Evolutionary conservation across 495 filamentous ascomycete species (phyloP), one percentile per base, ranked within the genome.

Genomic region (Filosporella fistucella): DNA sequence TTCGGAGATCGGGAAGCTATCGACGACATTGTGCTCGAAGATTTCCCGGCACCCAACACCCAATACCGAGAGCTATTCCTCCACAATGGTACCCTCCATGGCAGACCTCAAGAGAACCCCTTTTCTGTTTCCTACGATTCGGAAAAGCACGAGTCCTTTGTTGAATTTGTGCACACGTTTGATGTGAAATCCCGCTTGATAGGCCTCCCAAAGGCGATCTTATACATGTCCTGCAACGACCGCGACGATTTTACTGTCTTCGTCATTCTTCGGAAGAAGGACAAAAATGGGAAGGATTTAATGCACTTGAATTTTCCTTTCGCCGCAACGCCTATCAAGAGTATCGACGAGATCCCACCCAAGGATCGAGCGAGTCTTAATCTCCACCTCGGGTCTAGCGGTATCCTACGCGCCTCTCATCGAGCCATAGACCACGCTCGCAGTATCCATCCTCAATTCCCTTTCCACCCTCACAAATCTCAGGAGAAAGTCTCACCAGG

Each of bases 261-360:
- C 23, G 29, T 45, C 17, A n/a, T 45, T 34, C 25, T 45, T 4
- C 42, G 42, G 9, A 45, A 45, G 17, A 25, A 33, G 26, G 6
- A 7, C 33, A 36, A 36, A 14, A 36, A 12, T 6, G 33, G 24
- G 6, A 29, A 42, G 18, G 22, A 3, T 3, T 12, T 42, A 8
- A 10, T 42, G 22, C 26, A 42, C 17, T 24, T 42, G 22, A 42
- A 42, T 16, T 28, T 42, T 16, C 40, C 40, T 28, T 42, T 21
- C 22, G 26, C 40, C 9, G 7, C 16, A 9, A 8, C 37, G 18
- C 37, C 37, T 9, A 16, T 41, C 37, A 41, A 41, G 14, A 7
- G 5, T 21, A 29, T 42, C 9, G 40, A 42, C 3, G 12, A 26
- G 10, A 29, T 42, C 24, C 40, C 40, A n/a, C 26, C 26, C 4